Evolutionary conservation across 2,329 filamentous ascomycete genomes (phyloP).

Genomic region (Thielaviopsis euricoi): DNA sequence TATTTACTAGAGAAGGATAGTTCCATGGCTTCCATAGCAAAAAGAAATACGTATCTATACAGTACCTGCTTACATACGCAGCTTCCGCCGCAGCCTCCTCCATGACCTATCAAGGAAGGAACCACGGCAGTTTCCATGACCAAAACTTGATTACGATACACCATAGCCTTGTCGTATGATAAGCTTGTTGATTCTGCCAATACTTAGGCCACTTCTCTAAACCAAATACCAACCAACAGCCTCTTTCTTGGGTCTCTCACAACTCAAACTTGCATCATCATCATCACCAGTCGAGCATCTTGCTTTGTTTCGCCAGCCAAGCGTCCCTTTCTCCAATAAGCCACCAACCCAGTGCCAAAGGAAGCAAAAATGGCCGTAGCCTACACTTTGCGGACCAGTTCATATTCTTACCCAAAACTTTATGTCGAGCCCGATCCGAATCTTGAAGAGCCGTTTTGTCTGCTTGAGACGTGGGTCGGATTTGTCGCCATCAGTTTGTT

Average conservation of each 20-base stretch:
- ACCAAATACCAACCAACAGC: not conserved
- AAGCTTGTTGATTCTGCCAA: not conserved
- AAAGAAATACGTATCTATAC: too few species aligned
- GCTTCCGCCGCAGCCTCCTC: not conserved
- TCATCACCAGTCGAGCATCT: not conserved
- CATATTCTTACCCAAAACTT: not conserved
- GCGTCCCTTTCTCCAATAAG: not conserved
- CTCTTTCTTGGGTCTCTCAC: not conserved
- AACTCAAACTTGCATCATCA: not conserved
- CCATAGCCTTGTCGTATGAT: not conserved
- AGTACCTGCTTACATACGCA: not conserved
- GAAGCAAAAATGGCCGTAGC: not conserved
- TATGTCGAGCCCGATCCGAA: not conserved
- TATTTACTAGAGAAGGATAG: not conserved
- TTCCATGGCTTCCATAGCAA: too few species aligned
- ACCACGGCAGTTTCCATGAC: not conserved
- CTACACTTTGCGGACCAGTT: constrained; percentile 2
- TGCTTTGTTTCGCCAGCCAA: not conserved
- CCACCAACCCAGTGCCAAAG: too few species aligned
- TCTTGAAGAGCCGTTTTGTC: not conserved
- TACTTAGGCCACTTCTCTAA: not conserved
- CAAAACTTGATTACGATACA: not conserved
- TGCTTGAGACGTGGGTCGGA: constrained; percentile 11
- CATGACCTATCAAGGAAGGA: not conserved
- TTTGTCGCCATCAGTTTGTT: constrained; percentile 2